Percentiles rank a stretch among this genome's conserved stretches.
phyloP scores from a whole-genome alignment of 2,329 filamentous ascomycete genomes.

The Aureobasidium sp. region DNA sequence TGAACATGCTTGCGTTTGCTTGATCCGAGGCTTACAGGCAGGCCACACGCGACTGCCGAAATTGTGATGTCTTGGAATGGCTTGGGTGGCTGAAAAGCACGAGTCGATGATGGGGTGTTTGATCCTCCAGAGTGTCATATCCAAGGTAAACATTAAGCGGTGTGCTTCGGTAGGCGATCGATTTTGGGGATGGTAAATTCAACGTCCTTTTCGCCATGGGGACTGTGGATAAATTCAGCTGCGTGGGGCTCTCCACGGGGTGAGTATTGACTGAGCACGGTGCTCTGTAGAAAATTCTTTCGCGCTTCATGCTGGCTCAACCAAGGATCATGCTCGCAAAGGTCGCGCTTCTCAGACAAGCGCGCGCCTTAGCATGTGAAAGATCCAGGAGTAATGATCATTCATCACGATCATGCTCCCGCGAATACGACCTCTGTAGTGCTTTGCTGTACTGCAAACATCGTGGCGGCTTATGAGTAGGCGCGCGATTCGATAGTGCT shows the following conservation, averaged over 20 bases:
- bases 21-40: not conserved
- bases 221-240: not conserved
- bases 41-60: conserved; percentile 5
- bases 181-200: not conserved
- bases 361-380: not conserved
- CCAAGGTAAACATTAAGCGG: conserved; percentile 3
- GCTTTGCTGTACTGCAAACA: not conserved
- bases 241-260: conserved; percentile 12
- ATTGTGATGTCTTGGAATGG: conserved; percentile 9
- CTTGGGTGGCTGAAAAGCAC: conserved; percentile 5
- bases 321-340: not conserved
- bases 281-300: conserved; percentile 6
- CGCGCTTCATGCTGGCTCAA: not conserved
- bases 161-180: conserved; percentile 6
- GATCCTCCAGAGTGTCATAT: conserved; percentile 4
- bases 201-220: conserved; percentile 7
- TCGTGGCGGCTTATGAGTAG: not conserved
- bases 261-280: not conserved
- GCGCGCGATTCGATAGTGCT: conserved; percentile 2
- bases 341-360: not conserved
- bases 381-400: not conserved
- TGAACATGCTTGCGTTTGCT: conserved; percentile 8
- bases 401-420: not conserved
- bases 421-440: not conserved
- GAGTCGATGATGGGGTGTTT: conserved; percentile 3